Evolutionary conservation across 305 asterid species (phyloP).

Genomic region (Fraxinus sp.): DNA sequence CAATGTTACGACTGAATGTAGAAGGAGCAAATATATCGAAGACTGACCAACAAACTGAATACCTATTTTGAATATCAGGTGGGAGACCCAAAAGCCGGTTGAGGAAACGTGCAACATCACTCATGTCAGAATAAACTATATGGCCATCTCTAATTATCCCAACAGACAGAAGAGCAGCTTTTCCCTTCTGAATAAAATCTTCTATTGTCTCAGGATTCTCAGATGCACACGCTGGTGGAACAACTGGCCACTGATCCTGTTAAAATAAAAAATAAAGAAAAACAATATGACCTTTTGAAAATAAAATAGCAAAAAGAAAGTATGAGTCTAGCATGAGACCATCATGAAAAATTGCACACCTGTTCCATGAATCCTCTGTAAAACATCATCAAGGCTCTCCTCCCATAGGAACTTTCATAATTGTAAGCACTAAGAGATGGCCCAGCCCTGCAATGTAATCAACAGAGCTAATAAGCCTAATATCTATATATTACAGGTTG

Average conservation of each 20-base stretch:
- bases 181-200: constrained; percentile 71
- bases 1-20: constrained; percentile 25
- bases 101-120: constrained; percentile 94
- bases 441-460: constrained; percentile 79
- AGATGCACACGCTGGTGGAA: constrained; percentile 84
- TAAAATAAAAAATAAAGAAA: constrained; percentile 22
- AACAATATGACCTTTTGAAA: neutral
- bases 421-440: constrained; percentile 92
- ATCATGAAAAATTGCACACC: constrained; percentile 41
- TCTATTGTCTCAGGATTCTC: constrained; percentile 64
- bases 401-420: constrained; percentile 88
- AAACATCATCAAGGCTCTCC: constrained; percentile 71
- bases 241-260: constrained; percentile 72
- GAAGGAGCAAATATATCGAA: constrained; percentile 6
- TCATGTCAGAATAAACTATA: constrained; percentile 89
- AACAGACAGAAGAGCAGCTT: constrained; percentile 88
- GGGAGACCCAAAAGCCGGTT: constrained; percentile 94
- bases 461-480: constrained; percentile 23
- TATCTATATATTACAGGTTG: neutral
- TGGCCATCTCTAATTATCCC: constrained; percentile 89
- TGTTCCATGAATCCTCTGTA: constrained; percentile 85
- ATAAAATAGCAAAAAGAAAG: constrained; percentile 14
- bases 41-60: constrained; percentile 28
- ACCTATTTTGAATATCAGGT: constrained; percentile 93
- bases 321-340: constrained; percentile 22